phyloP scores from a whole-genome alignment of 805 yeast genomes.

The Jamesozyma lodderae region DNA sequence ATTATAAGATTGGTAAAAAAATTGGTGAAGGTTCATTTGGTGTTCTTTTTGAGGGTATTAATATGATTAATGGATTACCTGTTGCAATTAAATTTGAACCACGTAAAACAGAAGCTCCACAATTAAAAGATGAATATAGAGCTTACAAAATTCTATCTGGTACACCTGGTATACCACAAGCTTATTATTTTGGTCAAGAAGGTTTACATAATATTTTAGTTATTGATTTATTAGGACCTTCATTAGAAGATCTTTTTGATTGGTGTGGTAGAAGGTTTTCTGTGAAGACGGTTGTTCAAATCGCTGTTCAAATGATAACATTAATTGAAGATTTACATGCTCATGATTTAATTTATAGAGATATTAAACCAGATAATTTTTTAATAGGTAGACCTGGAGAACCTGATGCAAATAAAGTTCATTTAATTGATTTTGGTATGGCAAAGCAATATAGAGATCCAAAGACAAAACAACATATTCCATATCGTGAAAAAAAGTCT shows the following conservation, averaged over 20 bases:
- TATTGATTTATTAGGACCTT: slow-evolving; percentile 71
- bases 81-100: slow-evolving; percentile 93
- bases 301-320: slow-evolving; percentile 70
- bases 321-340: slow-evolving; percentile 67
- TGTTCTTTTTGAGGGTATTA: slow-evolving; percentile 91
- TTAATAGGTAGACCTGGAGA: slow-evolving; percentile 36
- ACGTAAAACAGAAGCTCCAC: slow-evolving; percentile 75
- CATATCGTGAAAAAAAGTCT: slow-evolving; percentile 72
- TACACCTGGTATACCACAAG: slow-evolving; percentile 69
- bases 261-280: slow-evolving; percentile 78
- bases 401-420: slow-evolving; percentile 53
- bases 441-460: slow-evolving; percentile 80
- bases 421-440: slow-evolving; percentile 79
- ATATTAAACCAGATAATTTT: slow-evolving; percentile 78
- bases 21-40: slow-evolving; percentile 99
- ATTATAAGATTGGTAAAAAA: slow-evolving; percentile 93
- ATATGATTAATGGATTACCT: slow-evolving; percentile 80
- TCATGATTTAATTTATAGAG: slow-evolving; percentile 69
- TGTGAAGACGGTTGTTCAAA: slow-evolving; percentile 61
- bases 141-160: slow-evolving; percentile 66
- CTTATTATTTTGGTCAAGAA: slow-evolving; percentile 78
- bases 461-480: slow-evolving; percentile 69
- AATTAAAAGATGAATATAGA: slow-evolving; percentile 69
- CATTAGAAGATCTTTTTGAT: slow-evolving; percentile 74
- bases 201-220: slow-evolving; percentile 72